A percentile compares a stretch with the other conserved stretches of the same genome.
Conservation (phyloP, 2,329 filamentous ascomycete species). For the Talaromyces pinophilus region DNA sequence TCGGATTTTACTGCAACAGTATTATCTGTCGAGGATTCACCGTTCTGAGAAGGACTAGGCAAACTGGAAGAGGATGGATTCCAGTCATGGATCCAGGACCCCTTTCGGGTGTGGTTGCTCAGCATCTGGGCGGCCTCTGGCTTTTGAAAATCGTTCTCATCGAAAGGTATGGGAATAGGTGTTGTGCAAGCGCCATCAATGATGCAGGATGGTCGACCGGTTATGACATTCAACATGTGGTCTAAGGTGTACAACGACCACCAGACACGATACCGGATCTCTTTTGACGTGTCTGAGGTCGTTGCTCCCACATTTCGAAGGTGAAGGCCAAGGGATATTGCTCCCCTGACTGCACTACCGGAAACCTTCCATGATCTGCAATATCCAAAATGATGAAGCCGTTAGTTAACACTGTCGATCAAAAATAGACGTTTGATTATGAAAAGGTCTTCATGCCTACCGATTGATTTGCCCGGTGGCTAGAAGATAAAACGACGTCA, state of each 20-base stretch:
- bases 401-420: neutral
- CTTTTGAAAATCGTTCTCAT: conserved; percentile 44
- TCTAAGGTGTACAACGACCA: conserved; percentile 49
- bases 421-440: no score
- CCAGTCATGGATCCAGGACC: conserved; percentile 28
- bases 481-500: conserved; percentile 47
- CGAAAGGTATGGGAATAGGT: conserved; percentile 45
- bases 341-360: conserved; percentile 44
- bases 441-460: conserved; percentile 29
- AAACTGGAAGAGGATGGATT: conserved; percentile 29
- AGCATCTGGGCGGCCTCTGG: conserved; percentile 34
- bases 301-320: conserved; percentile 42
- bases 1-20: conserved; percentile 25
- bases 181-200: conserved; percentile 45
- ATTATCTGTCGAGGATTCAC: conserved; percentile 27
- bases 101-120: conserved; percentile 29
- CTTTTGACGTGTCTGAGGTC: conserved; percentile 44
- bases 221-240: conserved; percentile 46
- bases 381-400: neutral
- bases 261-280: conserved; percentile 49
- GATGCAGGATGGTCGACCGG: conserved; percentile 48
- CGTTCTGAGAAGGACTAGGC: conserved; percentile 25
- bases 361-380: conserved; percentile 46
- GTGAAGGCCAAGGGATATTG: conserved; percentile 46
- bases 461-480: conserved; percentile 46